Base-by-base conservation (phyloP, 257 asterid species). In the Solanum pinnatisectum region DNA sequence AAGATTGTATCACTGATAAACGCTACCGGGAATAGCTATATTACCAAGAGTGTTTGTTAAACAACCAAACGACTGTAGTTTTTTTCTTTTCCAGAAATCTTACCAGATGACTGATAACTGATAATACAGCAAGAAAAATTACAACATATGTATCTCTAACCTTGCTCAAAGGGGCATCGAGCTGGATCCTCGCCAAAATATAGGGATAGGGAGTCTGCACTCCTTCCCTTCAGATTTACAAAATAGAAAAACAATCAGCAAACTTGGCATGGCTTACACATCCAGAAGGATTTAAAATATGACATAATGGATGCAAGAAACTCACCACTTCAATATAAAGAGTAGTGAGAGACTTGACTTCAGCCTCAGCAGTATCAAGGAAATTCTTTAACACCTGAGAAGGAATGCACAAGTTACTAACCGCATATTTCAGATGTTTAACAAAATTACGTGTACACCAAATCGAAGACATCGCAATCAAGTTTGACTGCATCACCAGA, bases 111-210 rank as follows among this genome's bases (percentile, higher is more conserved):
- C 65, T 25, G 71, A 79, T 23, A 39, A 22, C 3, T 71, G 25
- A 71, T 16, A 71, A 33, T 49, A 87, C 83, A 67, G 37, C 40
- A 40, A 81, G 49, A 23, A 6, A 46, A 65, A 83, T 18, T 60
- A 10, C 27, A 37, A 46, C 30, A 39, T n/a, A 25, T 37, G 15
- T 71, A 71, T 35, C 46, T 82, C 84, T 15, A 85, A 97, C 99
- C 99, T 97, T 95, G 98, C 92, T 97, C 99, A 88, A 97, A 97
- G 87, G 99, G 99, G 88, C 98, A 97, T 90, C 98, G 95, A 84
- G 98, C 96, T 86, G 99, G 99, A 93, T 97, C 99, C 94, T 97
- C 99, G 4, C 99, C 99, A 89, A 97, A 96, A 90, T 97, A 97
- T 85, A 94, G 96, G 56, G 98, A 96, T 40, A 97, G 91, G 10